Evolutionary conservation across 495 filamentous ascomycete species (phyloP).

Genomic region (Niebla homalea): DNA sequence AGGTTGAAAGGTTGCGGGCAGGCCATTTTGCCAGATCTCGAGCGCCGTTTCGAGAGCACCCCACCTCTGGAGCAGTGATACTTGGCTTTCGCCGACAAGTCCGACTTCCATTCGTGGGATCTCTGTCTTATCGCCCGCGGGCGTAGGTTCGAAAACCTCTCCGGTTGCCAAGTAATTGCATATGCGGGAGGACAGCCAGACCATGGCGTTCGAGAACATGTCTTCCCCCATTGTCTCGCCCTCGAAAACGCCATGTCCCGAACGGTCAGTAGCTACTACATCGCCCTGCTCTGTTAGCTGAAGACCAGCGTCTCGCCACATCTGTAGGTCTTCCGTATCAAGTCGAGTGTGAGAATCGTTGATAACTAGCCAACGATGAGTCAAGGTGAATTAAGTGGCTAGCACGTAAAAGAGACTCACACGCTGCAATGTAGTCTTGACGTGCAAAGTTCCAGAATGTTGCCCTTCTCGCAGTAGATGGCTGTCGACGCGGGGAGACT

Average conservation of each 20-base stretch:
- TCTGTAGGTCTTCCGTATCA: conserved; percentile 43
- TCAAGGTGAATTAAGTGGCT: neutral
- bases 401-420: conserved; percentile 26
- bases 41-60: conserved; percentile 39
- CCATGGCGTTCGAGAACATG: conserved; percentile 45
- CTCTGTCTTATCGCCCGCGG: conserved; percentile 1
- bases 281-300: conserved; percentile 42
- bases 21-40: conserved; percentile 43
- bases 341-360: conserved; percentile 47
- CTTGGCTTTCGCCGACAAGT: conserved; percentile 37
- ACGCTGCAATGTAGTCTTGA: conserved; percentile 51
- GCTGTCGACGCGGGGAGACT: conserved; percentile 18
- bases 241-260: conserved; percentile 32
- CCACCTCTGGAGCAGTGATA: conserved; percentile 43
- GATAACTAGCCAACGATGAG: conserved; percentile 32
- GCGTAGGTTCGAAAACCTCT: conserved; percentile 29
- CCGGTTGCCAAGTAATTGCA: conserved; percentile 47
- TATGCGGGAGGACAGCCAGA: conserved; percentile 51
- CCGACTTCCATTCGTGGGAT: conserved; percentile 14
- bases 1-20: conserved; percentile 44
- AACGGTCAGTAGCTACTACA: conserved; percentile 38
- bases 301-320: conserved; percentile 51
- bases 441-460: conserved; percentile 56
- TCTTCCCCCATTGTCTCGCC: conserved; percentile 45
- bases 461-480: conserved; percentile 42